Conservation (phyloP, 495 filamentous ascomycete genomes). For the Tuber borchii region DNA sequence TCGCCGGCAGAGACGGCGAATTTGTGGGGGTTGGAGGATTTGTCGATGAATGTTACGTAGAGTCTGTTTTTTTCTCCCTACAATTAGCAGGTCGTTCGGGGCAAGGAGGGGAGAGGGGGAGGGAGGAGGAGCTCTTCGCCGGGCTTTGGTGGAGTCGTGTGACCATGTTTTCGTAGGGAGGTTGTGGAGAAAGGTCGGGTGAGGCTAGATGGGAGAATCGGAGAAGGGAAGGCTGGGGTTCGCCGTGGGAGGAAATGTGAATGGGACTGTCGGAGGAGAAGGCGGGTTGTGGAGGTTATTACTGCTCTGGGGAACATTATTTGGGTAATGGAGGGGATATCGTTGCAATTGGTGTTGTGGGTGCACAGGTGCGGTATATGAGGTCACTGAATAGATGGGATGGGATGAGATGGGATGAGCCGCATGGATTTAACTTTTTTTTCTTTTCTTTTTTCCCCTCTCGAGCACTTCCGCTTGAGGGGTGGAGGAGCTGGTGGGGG, state of each 20-base stretch:
- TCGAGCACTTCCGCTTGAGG: background rate
- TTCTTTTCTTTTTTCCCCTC: background rate
- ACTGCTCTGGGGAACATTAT: background rate
- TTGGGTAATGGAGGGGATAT: background rate
- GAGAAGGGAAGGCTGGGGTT: background rate
- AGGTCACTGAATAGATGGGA: background rate
- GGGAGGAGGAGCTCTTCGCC: slow-evolving; percentile 75
- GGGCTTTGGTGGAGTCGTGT: slow-evolving; percentile 74
- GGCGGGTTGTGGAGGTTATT: background rate
- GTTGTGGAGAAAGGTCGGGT: slow-evolving; percentile 62
- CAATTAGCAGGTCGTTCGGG: slow-evolving; percentile 12
- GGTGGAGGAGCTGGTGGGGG: background rate
- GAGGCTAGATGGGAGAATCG: background rate
- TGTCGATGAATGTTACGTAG: slow-evolving; percentile 87
- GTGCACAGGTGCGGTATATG: background rate
- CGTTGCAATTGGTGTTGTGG: background rate
- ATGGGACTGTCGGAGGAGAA: background rate
- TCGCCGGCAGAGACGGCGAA: slow-evolving; percentile 78
- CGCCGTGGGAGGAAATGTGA: background rate
- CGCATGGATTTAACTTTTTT: background rate
- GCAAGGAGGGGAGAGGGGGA: background rate
- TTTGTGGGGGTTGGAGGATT: slow-evolving; percentile 68
- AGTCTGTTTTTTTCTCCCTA: slow-evolving; percentile 51
- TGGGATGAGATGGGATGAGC: background rate
- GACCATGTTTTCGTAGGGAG: slow-evolving; percentile 58